Evolutionary conservation across 257 asterid species (phyloP).

Genomic region (Marsdenia floribunda): DNA sequence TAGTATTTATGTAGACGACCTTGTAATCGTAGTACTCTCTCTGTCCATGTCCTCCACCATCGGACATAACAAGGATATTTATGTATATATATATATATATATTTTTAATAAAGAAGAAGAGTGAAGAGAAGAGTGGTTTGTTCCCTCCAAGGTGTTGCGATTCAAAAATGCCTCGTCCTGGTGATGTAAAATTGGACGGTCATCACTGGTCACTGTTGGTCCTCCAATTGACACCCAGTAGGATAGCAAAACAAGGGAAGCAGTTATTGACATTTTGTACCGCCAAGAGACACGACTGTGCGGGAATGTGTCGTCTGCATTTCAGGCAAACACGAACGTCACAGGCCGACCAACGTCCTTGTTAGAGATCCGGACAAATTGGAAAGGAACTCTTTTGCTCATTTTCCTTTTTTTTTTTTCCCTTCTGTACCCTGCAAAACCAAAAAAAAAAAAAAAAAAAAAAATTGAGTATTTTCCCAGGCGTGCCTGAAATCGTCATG

Average conservation of each 20-base stretch:
- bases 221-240: conserved; percentile 2
- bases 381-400: conserved; percentile 12
- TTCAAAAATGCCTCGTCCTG: background rate
- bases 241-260: conserved; percentile 13
- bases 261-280: background rate
- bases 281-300: conserved; percentile 1
- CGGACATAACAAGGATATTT: too few species aligned
- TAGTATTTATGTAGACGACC: too few species aligned
- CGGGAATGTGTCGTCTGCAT: conserved; percentile 11
- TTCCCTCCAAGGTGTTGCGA: background rate
- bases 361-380: conserved; percentile 21
- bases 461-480: conserved; percentile 11
- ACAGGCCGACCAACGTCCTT: conserved; percentile 44
- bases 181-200: background rate
- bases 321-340: conserved; percentile 53
- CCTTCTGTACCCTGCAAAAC: conserved; percentile 19
- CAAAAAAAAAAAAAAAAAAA: too few species aligned
- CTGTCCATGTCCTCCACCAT: too few species aligned
- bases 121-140: background rate
- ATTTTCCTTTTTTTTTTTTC: too few species aligned
- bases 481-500: conserved; percentile 61
- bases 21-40: too few species aligned
- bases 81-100: too few species aligned
- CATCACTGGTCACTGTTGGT: background rate
- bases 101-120: too few species aligned